These are phyloP conservation scores for Chytridium lagenaria DNA, from an alignment of 371 early-diverging fungal species.

Conservation along the genomic window DNA sequence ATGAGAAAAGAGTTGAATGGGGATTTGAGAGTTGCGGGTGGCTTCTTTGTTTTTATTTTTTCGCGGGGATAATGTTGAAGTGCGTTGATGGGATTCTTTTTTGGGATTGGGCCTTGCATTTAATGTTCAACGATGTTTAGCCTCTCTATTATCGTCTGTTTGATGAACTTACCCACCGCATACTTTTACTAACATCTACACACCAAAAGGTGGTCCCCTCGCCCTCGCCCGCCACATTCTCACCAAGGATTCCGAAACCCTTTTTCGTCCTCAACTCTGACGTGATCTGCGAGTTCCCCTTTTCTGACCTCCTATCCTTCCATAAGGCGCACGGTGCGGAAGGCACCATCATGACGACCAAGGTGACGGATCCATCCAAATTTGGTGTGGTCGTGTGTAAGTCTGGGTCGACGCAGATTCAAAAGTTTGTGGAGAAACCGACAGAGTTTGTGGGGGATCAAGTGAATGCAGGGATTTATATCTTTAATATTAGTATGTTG, in stretches of 20 bases:
- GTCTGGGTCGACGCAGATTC: slow-evolving; percentile 71
- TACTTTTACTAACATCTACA: neutral
- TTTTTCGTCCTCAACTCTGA: slow-evolving; percentile 99
- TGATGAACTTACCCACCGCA: no score
- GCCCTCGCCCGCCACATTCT: slow-evolving; percentile 93
- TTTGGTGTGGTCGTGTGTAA: slow-evolving; percentile 94
- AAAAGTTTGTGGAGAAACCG: slow-evolving; percentile 99
- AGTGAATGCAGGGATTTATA: slow-evolving; percentile 99
- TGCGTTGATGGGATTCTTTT: no score
- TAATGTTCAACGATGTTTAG: no score
- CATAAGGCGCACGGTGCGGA: slow-evolving; percentile 88
- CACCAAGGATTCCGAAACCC: slow-evolving; percentile 83
- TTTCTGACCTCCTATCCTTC: slow-evolving; percentile 86
- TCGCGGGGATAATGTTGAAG: no score
- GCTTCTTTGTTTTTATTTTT: no score
- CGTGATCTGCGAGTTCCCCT: slow-evolving; percentile 99
- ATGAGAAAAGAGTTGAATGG: no score
- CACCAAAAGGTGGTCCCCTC: slow-evolving; percentile 88
- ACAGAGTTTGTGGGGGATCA: slow-evolving; percentile 91
- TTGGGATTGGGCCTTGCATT: no score
- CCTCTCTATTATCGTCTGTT: no score
- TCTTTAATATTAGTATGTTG: slow-evolving; percentile 89
- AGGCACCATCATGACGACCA: slow-evolving; percentile 94
- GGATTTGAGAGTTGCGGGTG: no score
- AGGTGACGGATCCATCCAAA: slow-evolving; percentile 96